Conservation (phyloP, 2,329 filamentous ascomycete genomes). For the Plectosphaerella cucumerina region DNA sequence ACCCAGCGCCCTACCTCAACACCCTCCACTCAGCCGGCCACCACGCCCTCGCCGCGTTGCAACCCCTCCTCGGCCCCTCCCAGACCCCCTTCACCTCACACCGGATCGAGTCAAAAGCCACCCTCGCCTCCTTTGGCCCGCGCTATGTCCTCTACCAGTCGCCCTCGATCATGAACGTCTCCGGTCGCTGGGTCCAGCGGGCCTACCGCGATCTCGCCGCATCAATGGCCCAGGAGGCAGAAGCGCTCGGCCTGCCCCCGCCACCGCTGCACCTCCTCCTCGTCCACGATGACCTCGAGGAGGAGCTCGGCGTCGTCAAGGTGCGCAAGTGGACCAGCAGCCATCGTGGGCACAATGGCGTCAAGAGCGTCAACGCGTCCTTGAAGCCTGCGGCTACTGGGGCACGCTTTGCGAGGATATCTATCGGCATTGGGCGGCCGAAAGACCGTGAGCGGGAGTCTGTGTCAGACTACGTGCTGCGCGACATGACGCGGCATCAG, state of each 20-base stretch:
- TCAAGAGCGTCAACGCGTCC: conserved; percentile 60
- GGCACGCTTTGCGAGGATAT: conserved; percentile 55
- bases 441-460: conserved; percentile 58
- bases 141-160: conserved; percentile 70
- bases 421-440: conserved; percentile 85
- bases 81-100: conserved; percentile 46
- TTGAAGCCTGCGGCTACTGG: conserved; percentile 35
- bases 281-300: conserved; percentile 86
- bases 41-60: conserved; percentile 62
- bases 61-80: conserved; percentile 36
- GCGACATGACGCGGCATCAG: conserved; percentile 55
- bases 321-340: conserved; percentile 61
- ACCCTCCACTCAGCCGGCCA: conserved; percentile 89
- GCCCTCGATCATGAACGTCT: conserved; percentile 78
- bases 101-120: conserved; percentile 45
- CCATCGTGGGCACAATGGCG: conserved; percentile 68
- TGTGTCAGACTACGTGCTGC: conserved; percentile 76
- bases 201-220: conserved; percentile 16
- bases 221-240: conserved; percentile 16
- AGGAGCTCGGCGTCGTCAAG: conserved; percentile 61
- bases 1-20: conserved; percentile 68
- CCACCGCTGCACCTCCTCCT: conserved; percentile 56
- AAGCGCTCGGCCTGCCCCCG: neutral
- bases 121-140: conserved; percentile 40
- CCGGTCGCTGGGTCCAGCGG: conserved; percentile 62